phyloP scores from a whole-genome alignment of 2,329 filamentous ascomycete species.

The Arthrobotrys megalospora region DNA sequence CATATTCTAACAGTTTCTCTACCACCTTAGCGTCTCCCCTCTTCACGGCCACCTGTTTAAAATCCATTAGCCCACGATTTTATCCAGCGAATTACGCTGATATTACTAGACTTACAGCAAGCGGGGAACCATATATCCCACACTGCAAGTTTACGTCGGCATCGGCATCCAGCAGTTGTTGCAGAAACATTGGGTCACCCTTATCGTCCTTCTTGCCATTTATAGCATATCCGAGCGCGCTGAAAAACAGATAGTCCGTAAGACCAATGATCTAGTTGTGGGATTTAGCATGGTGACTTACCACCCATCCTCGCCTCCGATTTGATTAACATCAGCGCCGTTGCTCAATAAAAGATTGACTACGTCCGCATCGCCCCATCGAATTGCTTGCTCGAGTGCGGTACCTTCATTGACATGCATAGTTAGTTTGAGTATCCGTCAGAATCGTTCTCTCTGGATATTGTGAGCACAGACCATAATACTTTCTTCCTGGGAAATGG shows the following conservation, averaged over 20 bases:
- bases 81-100: not conserved
- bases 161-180: slow-evolving; percentile 22
- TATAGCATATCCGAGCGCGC: slow-evolving; percentile 22
- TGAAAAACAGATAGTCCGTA: not conserved
- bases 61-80: not conserved
- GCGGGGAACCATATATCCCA: slow-evolving; percentile 23
- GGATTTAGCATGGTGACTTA: not conserved
- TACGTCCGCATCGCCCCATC: not conserved
- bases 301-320: slow-evolving; percentile 19
- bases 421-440: slow-evolving; percentile 10
- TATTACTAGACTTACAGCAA: slow-evolving; percentile 18
- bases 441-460: not conserved
- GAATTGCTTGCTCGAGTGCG: slow-evolving; percentile 7
- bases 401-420: slow-evolving; percentile 4
- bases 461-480: slow-evolving; percentile 1
- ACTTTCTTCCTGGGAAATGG: not conserved
- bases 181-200: slow-evolving; percentile 5
- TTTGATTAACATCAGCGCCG: slow-evolving; percentile 29
- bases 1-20: slow-evolving; percentile 22
- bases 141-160: slow-evolving; percentile 31
- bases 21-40: slow-evolving; percentile 8
- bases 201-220: not conserved
- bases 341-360: slow-evolving; percentile 27
- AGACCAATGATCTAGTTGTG: not conserved
- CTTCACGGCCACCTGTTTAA: slow-evolving; percentile 9